Evolutionary conservation across 202 grass and related monocot species (phyloP).

Genomic region (Digitaria exilis): DNA sequence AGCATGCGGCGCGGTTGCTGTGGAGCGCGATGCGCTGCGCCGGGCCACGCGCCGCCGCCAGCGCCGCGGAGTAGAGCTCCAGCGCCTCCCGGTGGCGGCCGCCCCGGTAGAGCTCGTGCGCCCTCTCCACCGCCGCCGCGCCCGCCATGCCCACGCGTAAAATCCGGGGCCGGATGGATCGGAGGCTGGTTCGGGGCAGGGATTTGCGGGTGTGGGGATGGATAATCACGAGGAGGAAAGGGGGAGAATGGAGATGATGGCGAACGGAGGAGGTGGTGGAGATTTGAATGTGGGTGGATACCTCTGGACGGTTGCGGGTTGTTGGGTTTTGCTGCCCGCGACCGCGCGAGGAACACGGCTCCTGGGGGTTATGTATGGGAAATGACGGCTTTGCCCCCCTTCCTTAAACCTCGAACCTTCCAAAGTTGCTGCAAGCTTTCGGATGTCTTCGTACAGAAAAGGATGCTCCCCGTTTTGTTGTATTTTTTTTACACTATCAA

Average conservation of each 20-base stretch:
- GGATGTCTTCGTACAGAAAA: background rate
- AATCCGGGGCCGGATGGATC: background rate
- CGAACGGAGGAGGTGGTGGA: conserved; percentile 24
- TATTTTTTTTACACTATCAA: too few relatives aligned
- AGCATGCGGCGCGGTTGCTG: conserved; percentile 96
- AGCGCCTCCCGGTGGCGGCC: conserved; percentile 84
- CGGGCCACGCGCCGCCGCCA: conserved; percentile 67
- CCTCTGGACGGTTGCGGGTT: conserved; percentile 9
- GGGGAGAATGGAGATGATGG: too few relatives aligned
- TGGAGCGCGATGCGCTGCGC: conserved; percentile 92
- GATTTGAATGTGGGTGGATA: conserved; percentile 52
- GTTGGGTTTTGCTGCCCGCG: conserved; percentile 42
- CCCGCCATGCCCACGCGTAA: conserved; percentile 20
- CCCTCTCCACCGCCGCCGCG: conserved; percentile 67
- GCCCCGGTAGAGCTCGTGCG: conserved; percentile 87
- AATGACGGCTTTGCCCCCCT: conserved; percentile 30
- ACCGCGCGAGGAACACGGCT: conserved; percentile 29
- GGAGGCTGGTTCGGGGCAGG: background rate
- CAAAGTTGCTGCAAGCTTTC: background rate
- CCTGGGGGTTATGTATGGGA: background rate
- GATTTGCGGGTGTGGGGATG: conserved; percentile 15
- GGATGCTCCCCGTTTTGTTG: background rate
- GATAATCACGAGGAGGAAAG: conserved; percentile 14
- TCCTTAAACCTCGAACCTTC: background rate
- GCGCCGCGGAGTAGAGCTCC: conserved; percentile 79